Base-by-base conservation (phyloP, 2,329 filamentous ascomycete genomes). In the Dothistroma septosporum region DNA sequence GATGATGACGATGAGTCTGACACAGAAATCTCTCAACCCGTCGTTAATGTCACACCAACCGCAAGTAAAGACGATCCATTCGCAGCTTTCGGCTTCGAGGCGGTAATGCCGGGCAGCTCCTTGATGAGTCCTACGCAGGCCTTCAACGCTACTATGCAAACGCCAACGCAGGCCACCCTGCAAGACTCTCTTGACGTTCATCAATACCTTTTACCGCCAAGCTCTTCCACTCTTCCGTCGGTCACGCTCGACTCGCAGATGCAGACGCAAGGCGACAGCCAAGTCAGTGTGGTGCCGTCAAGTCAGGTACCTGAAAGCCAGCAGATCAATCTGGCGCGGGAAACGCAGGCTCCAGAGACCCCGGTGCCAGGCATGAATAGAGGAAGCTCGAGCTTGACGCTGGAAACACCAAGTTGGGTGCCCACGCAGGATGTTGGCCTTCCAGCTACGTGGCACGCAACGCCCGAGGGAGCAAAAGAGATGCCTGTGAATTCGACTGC, bases 141-240 rank as follows among this genome's bases (percentile, higher is more conserved):
- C 12, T 74, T 74, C 67, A 67, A 72, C 35, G 72, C 72, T 5
- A 74, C 72, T 2, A 74, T 74, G 72, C 70, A 72, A 49, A 72
- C 70, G 2, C 72, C 71, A 9, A 70, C 72, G n/a, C 72, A 74
- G 58, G 60, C 64, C 1, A 70, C 66, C 8, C 71, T 71, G 55
- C 69, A 76, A 63, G 80, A 83, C 63, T 83, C 82, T 8, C 63
- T 75, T 47, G 73, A 71, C 48, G 67, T 75, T 33, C 62, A 76
- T n/a, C 69, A 68, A 10, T 61, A 68, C 2, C 64, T 75, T 9
- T 72, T 73, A 16, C 70, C 73, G 44, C 67, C 73, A 24, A 68
- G 65, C 12, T 66, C 68, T 31, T 67, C 68, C 4, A 66, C 66
- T 1, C 57, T 72, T 65, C 57, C 76, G 65, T 58, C 65, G 11